Conservation (phyloP, 805 yeast species). For the Pichia heedii region DNA sequence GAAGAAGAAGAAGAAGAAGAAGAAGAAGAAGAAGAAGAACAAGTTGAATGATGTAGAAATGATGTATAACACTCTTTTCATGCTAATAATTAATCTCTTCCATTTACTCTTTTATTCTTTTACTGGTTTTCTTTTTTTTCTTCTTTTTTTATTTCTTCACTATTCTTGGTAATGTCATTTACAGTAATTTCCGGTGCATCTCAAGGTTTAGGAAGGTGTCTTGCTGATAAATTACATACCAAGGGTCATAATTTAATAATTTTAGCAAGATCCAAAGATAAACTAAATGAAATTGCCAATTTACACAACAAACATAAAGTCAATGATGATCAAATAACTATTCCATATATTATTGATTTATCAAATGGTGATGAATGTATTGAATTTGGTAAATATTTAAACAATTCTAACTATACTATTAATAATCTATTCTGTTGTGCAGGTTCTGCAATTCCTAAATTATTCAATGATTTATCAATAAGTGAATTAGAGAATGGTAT, state of each 20-base stretch:
- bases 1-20: no score
- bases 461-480: constrained; percentile 59
- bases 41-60: no score
- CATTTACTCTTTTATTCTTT: no score
- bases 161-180: constrained; percentile 25
- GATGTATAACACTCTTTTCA: no score
- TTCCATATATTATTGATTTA: constrained; percentile 55
- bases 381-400: constrained; percentile 29
- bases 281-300: constrained; percentile 39
- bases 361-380: constrained; percentile 40
- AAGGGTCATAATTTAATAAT: constrained; percentile 58
- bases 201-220: constrained; percentile 82
- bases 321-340: constrained; percentile 20
- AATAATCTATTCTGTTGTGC: constrained; percentile 82
- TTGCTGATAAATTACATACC: constrained; percentile 44
- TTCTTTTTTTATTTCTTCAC: no score
- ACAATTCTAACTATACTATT: constrained; percentile 31
- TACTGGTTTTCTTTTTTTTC: no score
- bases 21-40: background rate
- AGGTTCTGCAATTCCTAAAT: constrained; percentile 73
- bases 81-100: no score
- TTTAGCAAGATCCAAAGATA: constrained; percentile 66
- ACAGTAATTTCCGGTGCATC: constrained; percentile 86
- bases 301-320: constrained; percentile 12
- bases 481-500: constrained; percentile 55